Base-by-base conservation (phyloP, 345 rosid genomes). In the Citrus mangshanensis region DNA sequence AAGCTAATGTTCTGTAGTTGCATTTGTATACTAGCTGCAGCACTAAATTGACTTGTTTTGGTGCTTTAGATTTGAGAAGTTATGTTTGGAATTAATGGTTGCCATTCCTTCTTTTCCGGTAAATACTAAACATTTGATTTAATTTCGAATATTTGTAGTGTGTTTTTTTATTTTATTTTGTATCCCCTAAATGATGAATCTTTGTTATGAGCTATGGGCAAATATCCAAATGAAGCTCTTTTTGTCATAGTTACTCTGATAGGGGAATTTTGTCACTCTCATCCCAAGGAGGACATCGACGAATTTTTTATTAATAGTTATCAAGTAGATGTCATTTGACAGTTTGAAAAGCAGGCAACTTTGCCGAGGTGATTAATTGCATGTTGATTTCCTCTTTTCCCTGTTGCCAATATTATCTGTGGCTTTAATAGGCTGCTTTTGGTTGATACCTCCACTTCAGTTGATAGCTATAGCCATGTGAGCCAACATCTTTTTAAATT, bases 191-290 rank as follows among this genome's bases (percentile, higher is more conserved):
- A 87, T 89, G 98, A 92, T 79, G 93, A 91, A 78, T 28, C 37
- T 3, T 77, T 82, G n/a, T 66, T 34, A 19, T 84, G 74, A 77
- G 97, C 93, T 87, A 88, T 89, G 93, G 95, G 79, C 83, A 68
- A 60, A 71, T 32, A 77, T 91, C 93, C 93, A 86, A 24, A 81
- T 92, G 97, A 85, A 79, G 92, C 92, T 54, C 58, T 46, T 75
- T 77, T 80, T 86, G 92, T 95, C 97, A 89, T 95, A 92, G 98
- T 92, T 91, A 87, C 92, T 85, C 92, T 89, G 91, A 92, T 88
- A 83, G 93, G 93, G 87, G 70, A 68, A 67, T 73, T 21, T 12
- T 67, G 34, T 49, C 28, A 2, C 63, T 75, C 6, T 2, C 40
- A 42, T 19, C 22, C 9, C n/a, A 22, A 28, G 14, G 28, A 60